Evolutionary conservation across 2,329 filamentous ascomycete species (phyloP), one percentile per base, ranked within the genome.

Genomic region (Alternaria solani): DNA sequence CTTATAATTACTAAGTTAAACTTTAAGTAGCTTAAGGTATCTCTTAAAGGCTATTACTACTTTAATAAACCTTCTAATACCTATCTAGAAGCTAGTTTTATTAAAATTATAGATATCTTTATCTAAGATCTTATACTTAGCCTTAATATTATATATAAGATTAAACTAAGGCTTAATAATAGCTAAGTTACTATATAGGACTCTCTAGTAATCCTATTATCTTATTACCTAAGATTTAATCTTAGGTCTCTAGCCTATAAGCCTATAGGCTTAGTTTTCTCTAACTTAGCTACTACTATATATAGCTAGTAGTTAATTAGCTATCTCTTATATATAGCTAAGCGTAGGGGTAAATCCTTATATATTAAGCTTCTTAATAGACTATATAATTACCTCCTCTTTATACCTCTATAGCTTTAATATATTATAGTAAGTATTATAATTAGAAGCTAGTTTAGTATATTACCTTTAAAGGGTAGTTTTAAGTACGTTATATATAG

Each of bases 1-100:
- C 62, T 68, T 57, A 51, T 53, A 43, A 38, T 65, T 32, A 12
- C 55, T 46, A 51, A 36, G 55, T 43, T 67, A 52, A n/a, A 60
- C 39, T 5, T 36, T 38, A 20, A 52, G 18, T 36, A 51, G 56
- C 26, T 51, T 49, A 38, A 39, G 16, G 32, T 43, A 43, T 39
- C 42, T 56, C 20, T 55, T 48, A 42, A 44, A 57, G 12, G 20
- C 48, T 36, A 1, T 14, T 36, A 36, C 34, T 44, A 44, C 42
- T 9, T 26, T 26, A 44, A 44, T 26, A 25, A 7, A 44, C 42
- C 2, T 28, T 26, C 23, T 44, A 44, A 44, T 7, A n/a, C 26
- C 11, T 44, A 44, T 23, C 42, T 44, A 44, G 20, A 44, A 44
- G 42, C 42, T 44, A 44, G 42, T 44, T 2, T 44, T 44, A n/a